These are phyloP conservation scores for Aspergillus sp. DNA, from an alignment of 2,329 filamentous ascomycete genomes.

Conservation along the genomic window DNA sequence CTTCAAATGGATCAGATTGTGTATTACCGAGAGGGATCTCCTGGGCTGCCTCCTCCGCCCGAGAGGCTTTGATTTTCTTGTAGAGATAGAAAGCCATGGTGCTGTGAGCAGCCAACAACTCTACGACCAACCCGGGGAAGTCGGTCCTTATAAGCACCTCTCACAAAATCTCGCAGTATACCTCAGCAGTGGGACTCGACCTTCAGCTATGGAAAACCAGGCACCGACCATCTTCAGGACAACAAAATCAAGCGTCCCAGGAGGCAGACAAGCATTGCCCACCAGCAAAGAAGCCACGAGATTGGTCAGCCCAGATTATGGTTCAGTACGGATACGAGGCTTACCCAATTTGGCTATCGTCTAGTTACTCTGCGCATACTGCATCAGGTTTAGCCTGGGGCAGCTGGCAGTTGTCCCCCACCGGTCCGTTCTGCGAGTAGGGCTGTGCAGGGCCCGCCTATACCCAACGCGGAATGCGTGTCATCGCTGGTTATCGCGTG, in stretches of 20 bases:
- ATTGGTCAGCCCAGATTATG: background rate
- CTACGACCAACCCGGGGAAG: background rate
- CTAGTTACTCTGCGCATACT: background rate
- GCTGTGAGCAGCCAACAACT: background rate
- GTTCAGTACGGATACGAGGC: background rate
- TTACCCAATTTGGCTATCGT: background rate
- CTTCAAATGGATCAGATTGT: background rate
- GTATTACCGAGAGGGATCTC: background rate
- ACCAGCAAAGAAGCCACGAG: too few relatives aligned
- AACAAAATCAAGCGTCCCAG: too few relatives aligned
- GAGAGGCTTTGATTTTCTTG: background rate
- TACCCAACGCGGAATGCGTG: too few relatives aligned
- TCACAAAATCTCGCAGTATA: background rate
- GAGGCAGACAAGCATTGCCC: background rate
- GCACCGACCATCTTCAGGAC: too few relatives aligned
- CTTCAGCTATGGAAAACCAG: too few relatives aligned
- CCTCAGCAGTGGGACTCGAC: too few relatives aligned
- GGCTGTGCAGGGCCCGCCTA: too few relatives aligned
- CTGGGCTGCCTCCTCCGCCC: background rate
- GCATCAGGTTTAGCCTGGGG: background rate
- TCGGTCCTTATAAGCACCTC: background rate
- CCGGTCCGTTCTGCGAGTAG: too few relatives aligned
- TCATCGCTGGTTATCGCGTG: too few relatives aligned
- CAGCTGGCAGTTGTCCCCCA: too few relatives aligned
- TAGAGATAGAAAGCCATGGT: background rate